These are phyloP conservation scores for Zalaria obscura DNA, from an alignment of 2,329 filamentous ascomycete species.

Conservation along the genomic window DNA sequence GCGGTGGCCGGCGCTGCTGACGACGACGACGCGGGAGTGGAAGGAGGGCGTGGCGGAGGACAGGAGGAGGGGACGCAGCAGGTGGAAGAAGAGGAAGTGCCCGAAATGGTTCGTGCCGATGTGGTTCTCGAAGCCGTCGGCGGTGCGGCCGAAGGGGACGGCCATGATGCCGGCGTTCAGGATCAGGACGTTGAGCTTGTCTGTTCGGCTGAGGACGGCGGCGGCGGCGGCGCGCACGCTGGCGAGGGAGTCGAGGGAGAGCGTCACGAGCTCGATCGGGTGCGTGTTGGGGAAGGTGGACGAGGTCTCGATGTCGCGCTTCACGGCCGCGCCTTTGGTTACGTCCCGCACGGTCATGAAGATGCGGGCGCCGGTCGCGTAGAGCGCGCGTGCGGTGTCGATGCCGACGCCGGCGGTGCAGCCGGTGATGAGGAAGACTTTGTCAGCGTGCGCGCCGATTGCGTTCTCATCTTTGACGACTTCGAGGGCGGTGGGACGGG, in stretches of 20 bases:
- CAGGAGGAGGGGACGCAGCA: conserved; percentile 32
- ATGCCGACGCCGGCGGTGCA: conserved; percentile 30
- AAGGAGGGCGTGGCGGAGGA: conserved; percentile 22
- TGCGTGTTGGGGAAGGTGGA: conserved; percentile 4
- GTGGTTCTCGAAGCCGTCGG: conserved; percentile 36
- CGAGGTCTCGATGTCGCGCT: conserved; percentile 11
- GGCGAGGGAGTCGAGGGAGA: conserved; percentile 17
- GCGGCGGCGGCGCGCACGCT: conserved; percentile 19
- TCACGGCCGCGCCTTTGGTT: conserved; percentile 21
- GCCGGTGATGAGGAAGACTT: conserved; percentile 30
- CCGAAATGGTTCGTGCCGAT: conserved; percentile 40
- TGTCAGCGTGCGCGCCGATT: conserved; percentile 20
- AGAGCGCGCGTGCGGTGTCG: conserved; percentile 30
- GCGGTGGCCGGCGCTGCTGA: conserved; percentile 32
- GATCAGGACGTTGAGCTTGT: conserved; percentile 23
- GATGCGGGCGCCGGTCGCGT: conserved; percentile 29
- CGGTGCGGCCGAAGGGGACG: conserved; percentile 20
- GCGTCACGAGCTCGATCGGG: conserved; percentile 11
- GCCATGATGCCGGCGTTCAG: conserved; percentile 33
- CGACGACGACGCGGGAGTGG: conserved; percentile 32
- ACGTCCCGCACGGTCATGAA: conserved; percentile 30
- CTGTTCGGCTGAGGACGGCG: conserved; percentile 20
- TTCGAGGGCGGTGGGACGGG: conserved; percentile 11
- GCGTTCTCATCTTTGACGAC: conserved; percentile 13
- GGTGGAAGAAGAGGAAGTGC: conserved; percentile 41